Conservation (phyloP, 2,329 filamentous ascomycete species). For the Lecanoromycetidae sp. region DNA sequence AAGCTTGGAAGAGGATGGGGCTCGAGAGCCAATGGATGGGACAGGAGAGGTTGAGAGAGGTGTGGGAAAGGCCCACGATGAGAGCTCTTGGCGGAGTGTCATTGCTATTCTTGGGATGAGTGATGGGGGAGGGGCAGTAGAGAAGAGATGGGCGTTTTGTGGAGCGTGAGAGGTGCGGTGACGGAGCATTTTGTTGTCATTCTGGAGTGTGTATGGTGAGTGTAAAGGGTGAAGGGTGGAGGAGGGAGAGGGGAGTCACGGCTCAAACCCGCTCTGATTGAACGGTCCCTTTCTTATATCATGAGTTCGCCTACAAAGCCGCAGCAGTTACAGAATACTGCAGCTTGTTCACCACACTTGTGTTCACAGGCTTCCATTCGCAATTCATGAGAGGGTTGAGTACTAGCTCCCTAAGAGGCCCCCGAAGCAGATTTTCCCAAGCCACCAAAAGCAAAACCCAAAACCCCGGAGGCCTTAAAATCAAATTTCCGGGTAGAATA, state of each 20-base stretch:
- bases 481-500: too few species aligned
- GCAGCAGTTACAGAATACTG: too few species aligned
- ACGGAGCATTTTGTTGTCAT: not conserved
- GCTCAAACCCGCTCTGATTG: too few species aligned
- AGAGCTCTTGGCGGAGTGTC: slow-evolving; percentile 29
- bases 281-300: too few species aligned
- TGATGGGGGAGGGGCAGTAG: not conserved
- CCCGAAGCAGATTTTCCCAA: too few species aligned
- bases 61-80: slow-evolving; percentile 27
- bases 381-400: too few species aligned
- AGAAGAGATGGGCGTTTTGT: not conserved
- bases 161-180: not conserved
- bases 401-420: too few species aligned
- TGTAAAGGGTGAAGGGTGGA: not conserved
- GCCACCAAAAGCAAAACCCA: too few species aligned
- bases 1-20: slow-evolving; percentile 44
- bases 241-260: not conserved
- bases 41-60: slow-evolving; percentile 25
- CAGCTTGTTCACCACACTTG: too few species aligned
- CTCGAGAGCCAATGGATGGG: slow-evolving; percentile 43
- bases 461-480: too few species aligned
- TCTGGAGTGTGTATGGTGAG: not conserved
- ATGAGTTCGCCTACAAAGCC: too few species aligned
- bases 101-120: not conserved
- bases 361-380: too few species aligned